phyloP scores from a whole-genome alignment of 1,139 yeast species.

The Ashbya aceris region DNA sequence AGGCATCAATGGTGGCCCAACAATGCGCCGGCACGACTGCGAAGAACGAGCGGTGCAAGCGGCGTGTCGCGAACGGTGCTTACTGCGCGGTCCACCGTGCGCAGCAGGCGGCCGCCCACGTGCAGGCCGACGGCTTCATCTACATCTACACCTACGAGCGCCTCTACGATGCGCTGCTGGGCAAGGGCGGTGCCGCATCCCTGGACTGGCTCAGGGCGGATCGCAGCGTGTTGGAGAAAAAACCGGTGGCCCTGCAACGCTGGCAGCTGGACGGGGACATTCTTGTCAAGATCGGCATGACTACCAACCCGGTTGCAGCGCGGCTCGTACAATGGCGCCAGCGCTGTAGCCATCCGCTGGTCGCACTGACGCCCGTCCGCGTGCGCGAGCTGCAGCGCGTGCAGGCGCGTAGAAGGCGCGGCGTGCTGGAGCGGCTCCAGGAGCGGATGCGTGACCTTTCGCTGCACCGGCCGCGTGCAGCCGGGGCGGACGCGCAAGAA shows the following conservation, averaged over 20 bases:
- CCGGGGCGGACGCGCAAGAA: not conserved
- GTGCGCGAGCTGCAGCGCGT: slow-evolving; percentile 8
- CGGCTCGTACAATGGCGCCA: slow-evolving; percentile 24
- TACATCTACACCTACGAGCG: slow-evolving; percentile 25
- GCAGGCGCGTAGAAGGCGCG: not conserved
- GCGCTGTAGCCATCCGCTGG: slow-evolving; percentile 21
- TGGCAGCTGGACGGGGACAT: slow-evolving; percentile 19
- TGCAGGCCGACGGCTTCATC: slow-evolving; percentile 17
- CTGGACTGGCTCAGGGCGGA: slow-evolving; percentile 22
- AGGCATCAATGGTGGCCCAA: too few species aligned
- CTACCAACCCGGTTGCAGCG: slow-evolving; percentile 20
- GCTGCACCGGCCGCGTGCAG: not conserved
- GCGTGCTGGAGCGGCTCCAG: not conserved
- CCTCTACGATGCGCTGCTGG: slow-evolving; percentile 13
- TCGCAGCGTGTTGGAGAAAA: slow-evolving; percentile 14
- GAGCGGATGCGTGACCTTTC: not conserved
- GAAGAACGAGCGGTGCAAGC: slow-evolving; percentile 18
- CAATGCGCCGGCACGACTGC: slow-evolving; percentile 18
- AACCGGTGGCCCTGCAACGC: slow-evolving; percentile 7
- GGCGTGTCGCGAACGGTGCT: slow-evolving; percentile 13
- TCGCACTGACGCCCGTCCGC: slow-evolving; percentile 21
- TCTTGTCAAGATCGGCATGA: slow-evolving; percentile 28
- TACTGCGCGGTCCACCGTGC: slow-evolving; percentile 6
- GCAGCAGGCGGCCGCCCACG: not conserved
- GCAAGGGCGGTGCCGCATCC: slow-evolving; percentile 6